These are phyloP conservation scores for Rhodotorula graminis DNA, from an alignment of 768 basidiomycete species.

Conservation along the genomic window DNA sequence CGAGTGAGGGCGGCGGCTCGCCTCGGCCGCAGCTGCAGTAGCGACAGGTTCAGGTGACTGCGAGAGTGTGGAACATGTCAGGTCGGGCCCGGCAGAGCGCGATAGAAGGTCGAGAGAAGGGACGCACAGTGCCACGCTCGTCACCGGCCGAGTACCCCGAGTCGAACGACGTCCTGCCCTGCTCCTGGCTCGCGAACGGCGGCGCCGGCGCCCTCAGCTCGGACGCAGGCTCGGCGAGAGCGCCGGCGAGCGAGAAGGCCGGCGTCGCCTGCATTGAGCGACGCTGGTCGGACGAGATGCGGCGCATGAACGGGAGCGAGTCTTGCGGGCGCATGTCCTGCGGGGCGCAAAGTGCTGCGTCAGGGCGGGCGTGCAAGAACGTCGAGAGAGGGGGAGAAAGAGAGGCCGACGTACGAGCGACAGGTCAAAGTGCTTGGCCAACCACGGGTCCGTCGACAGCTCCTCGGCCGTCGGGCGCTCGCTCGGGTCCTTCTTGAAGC, in stretches of 20 bases:
- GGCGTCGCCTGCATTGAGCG: constrained; percentile 43
- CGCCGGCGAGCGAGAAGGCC: constrained; percentile 32
- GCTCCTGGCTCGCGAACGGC: neutral
- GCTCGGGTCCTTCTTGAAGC: constrained; percentile 82
- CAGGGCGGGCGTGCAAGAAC: neutral
- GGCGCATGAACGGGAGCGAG: constrained; percentile 87
- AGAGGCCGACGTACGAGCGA: constrained; percentile 56
- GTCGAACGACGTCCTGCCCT: constrained; percentile 3
- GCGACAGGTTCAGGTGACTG: neutral
- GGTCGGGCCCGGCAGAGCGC: no score
- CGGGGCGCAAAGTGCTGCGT: neutral
- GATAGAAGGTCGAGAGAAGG: neutral
- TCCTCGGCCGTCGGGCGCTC: constrained; percentile 75
- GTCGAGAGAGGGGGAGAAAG: neutral
- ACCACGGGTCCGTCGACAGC: constrained; percentile 87
- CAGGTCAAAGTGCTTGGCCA: constrained; percentile 70
- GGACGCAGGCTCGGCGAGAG: constrained; percentile 1
- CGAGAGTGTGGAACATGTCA: neutral
- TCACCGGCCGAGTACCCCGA: constrained; percentile 6
- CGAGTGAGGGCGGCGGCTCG: neutral
- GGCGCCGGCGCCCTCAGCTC: neutral
- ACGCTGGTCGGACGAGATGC: constrained; percentile 73
- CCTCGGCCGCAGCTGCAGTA: neutral
- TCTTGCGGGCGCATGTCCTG: constrained; percentile 84
- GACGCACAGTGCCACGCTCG: neutral